Percentiles rank a stretch among this genome's conserved stretches.
Conservation (phyloP, 2,329 filamentous ascomycete species). For the Fusarium denticulatum region DNA sequence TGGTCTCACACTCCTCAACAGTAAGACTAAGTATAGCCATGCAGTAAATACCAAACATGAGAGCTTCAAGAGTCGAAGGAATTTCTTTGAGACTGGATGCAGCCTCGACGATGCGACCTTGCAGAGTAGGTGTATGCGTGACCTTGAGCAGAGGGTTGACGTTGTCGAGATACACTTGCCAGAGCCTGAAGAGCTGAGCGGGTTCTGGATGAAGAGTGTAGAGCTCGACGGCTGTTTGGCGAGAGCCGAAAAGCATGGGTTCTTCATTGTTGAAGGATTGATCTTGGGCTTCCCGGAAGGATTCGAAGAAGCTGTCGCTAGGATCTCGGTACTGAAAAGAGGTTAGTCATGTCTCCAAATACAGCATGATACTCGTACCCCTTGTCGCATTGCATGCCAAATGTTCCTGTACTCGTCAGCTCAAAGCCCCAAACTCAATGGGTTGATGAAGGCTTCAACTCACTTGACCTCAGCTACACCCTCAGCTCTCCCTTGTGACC, state of each 20-base stretch:
- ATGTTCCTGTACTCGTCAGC: neutral
- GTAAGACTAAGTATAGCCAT: constrained; percentile 55
- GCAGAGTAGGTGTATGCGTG: constrained; percentile 65
- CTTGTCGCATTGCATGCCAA: constrained; percentile 17
- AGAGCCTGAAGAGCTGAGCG: constrained; percentile 59
- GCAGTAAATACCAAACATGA: constrained; percentile 66
- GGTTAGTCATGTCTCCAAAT: no score
- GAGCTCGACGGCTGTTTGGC: constrained; percentile 53
- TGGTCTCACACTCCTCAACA: constrained; percentile 53
- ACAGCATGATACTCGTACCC: neutral
- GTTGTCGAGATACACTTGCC: constrained; percentile 68
- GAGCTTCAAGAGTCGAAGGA: constrained; percentile 57
- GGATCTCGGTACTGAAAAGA: neutral
- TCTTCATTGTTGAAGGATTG: constrained; percentile 54
- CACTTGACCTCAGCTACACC: constrained; percentile 26
- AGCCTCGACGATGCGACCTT: constrained; percentile 62
- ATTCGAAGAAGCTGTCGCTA: neutral
- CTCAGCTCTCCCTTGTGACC: neutral
- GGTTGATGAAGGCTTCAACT: neutral
- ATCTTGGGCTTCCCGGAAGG: constrained; percentile 58
- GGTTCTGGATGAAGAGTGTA: constrained; percentile 60
- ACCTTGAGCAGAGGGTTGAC: constrained; percentile 69
- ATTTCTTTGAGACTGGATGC: constrained; percentile 54
- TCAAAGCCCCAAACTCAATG: rapidly evolving
- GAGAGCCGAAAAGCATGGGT: constrained; percentile 63